These are phyloP conservation scores for Hymenoscyphus salicellus DNA, from an alignment of 2,329 filamentous ascomycete genomes.

Conservation along the genomic window DNA sequence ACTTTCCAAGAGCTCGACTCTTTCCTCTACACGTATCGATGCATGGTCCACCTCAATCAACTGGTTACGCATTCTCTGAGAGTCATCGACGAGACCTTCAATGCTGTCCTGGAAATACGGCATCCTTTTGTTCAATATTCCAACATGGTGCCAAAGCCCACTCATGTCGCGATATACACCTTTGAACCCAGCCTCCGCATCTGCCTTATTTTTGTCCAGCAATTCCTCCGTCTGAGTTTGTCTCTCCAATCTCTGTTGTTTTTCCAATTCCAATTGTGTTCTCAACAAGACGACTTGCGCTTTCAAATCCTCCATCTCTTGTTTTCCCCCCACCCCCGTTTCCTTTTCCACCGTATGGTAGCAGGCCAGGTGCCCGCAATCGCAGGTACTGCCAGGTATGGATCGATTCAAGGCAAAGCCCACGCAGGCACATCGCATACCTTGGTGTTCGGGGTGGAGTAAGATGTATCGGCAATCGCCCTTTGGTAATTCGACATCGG, in stretches of 20 bases:
- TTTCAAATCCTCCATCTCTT: conserved; percentile 49
- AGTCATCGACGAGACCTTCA: conserved; percentile 46
- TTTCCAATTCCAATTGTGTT: conserved; percentile 40
- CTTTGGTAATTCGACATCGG: conserved; percentile 50
- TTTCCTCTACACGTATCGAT: conserved; percentile 36
- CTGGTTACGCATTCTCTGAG: conserved; percentile 31
- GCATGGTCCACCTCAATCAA: conserved; percentile 36
- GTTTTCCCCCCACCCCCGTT: conserved; percentile 43
- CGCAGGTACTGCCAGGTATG: conserved; percentile 54
- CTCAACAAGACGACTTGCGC: conserved; percentile 47
- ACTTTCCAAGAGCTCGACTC: conserved; percentile 30
- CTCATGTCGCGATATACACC: conserved; percentile 54
- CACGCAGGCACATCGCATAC: conserved; percentile 57
- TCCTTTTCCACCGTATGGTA: conserved; percentile 49
- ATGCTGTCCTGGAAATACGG: conserved; percentile 54
- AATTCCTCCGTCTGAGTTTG: conserved; percentile 50
- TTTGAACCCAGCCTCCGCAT: conserved; percentile 52
- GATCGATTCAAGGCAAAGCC: conserved; percentile 53
- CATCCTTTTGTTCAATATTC: conserved; percentile 48
- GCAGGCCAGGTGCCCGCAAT: conserved; percentile 59
- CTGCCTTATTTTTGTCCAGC: conserved; percentile 51
- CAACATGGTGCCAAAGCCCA: conserved; percentile 50
- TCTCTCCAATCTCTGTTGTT: conserved; percentile 28
- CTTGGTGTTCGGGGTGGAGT: conserved; percentile 54
- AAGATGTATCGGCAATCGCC: conserved; percentile 60